Base-by-base conservation (phyloP, 2,329 filamentous ascomycete genomes). In the Coniella lustricola region DNA sequence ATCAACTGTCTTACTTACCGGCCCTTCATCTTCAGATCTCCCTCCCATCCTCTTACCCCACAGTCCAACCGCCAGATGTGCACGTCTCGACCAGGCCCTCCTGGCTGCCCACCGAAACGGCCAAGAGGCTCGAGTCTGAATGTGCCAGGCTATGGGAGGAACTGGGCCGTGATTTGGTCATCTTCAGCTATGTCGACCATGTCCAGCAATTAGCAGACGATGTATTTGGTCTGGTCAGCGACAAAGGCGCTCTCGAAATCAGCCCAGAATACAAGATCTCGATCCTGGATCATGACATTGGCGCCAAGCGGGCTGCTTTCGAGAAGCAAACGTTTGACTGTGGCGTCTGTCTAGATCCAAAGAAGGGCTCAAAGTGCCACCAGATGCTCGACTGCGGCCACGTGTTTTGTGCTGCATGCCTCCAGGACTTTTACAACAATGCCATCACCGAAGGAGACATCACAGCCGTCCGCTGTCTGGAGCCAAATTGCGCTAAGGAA, bases 381-480 rank as follows among this genome's bases (percentile, higher is more conserved):
- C 79, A 81, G 36, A 83, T 97, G 75, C 67, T 85, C 39, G 81
- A 84, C 50, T 98, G 93, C 64, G 82, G 81, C 0, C 91, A 98
- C 62, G 89, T 97, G 33, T 98, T 97, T 62, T 98, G 93, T 64
- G 70, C 84, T 16, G 67, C 80, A n/a, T 98, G 93, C 60, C 72
- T 98, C 3, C 84, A 87, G 54, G 88, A 91, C 58, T 96, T 91
- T 57, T 97, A 95, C 73, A 88, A 85, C 57, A 84, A 82, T 54
- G 90, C 88, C 56, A 96, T 98, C 58, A 81, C 74, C 0, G 87
- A 94, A 60, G 93, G 93, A 1, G 84, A 94, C 58, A 72, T 98
- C 16, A 74, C 81, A 42, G 79, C 79, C 7, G 84, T 98, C 25
- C 84, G 84, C 54, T 98, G 93, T 60, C 73, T 94, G 25, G 77